Base-by-base conservation (phyloP, 2,329 filamentous ascomycete genomes). In the Colletotrichum horii region DNA sequence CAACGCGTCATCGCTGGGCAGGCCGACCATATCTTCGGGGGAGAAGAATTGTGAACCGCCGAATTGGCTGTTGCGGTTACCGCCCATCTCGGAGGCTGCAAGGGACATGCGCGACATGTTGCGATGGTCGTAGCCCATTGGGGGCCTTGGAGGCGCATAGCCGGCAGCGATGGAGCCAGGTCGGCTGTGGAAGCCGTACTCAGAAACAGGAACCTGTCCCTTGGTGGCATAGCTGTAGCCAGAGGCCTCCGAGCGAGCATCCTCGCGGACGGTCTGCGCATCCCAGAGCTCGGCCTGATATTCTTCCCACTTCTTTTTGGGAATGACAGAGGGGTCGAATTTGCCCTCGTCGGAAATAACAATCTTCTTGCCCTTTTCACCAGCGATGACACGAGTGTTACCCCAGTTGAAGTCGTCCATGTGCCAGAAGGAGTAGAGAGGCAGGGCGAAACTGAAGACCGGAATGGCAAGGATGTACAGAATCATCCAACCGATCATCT, bases 331-430 rank as follows among this genome's bases (percentile, higher is more conserved):
- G 16, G 97, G 96, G 82, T 99, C 97, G 82, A 98, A 99, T 85
- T 98, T 98, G 88, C 97, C 97, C 87, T 99, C 97, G 83, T 99
- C 97, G 2, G 96, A 95, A 79, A 99, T 94, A 80, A 99, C 92
- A 77, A 98, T 88, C 89, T 98, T 96, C 83, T 95, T 94, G 78
- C 97, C 97, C 84, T 94, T 93, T 83, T 99, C 97, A 83, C 97
- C 97, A 9, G 95, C 97, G 78, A 99, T 96, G 74, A 99, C 92
- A 92, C 97, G 96, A 55, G 97, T 99, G 86, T 98, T 99, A 86
- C 97, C 97, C 97, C 97, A 99, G 81, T 94, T 95, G 91, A 99
- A 99, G 87, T 99, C 97, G 85, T 99, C 97, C 97, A 98, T 98
- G 87, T 98, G 92, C 97, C 97, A 99, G 91, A 99, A 99, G 66